These are phyloP conservation scores for Vigna trinervia DNA, from an alignment of 306 rosid species.

Conservation along the genomic window DNA sequence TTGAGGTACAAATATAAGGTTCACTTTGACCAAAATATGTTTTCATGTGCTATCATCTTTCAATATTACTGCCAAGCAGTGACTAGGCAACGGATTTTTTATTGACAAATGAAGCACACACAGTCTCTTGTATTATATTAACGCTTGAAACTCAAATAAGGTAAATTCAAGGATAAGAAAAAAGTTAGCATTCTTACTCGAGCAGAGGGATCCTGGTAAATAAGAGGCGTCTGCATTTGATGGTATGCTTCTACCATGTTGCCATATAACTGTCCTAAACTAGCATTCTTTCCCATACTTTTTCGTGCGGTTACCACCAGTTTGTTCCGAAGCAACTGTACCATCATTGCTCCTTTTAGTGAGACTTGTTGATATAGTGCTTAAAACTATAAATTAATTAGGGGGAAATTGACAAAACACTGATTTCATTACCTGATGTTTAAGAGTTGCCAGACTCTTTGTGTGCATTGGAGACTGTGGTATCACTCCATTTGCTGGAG, in stretches of 20 bases:
- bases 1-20: slow-evolving; percentile 9
- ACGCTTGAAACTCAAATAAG: background rate
- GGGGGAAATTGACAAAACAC: background rate
- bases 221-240: slow-evolving; percentile 97
- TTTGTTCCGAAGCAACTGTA: slow-evolving; percentile 88
- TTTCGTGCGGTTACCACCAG: slow-evolving; percentile 72
- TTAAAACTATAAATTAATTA: background rate
- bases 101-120: background rate
- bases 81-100: background rate
- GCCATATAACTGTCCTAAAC: slow-evolving; percentile 92
- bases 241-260: slow-evolving; percentile 93
- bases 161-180: background rate
- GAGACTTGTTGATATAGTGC: slow-evolving; percentile 3
- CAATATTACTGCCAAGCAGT: background rate
- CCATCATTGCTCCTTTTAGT: slow-evolving; percentile 23
- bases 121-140: background rate
- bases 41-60: background rate
- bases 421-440: slow-evolving; percentile 76
- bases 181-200: slow-evolving; percentile 51
- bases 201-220: slow-evolving; percentile 76
- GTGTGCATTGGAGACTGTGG: slow-evolving; percentile 99
- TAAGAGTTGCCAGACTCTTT: slow-evolving; percentile 96
- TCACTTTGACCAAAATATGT: background rate
- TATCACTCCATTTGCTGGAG: slow-evolving; percentile 97
- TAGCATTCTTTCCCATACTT: slow-evolving; percentile 83